Conservation (phyloP, 2,329 filamentous ascomycete species). For the Ceratocystis albifundus region DNA sequence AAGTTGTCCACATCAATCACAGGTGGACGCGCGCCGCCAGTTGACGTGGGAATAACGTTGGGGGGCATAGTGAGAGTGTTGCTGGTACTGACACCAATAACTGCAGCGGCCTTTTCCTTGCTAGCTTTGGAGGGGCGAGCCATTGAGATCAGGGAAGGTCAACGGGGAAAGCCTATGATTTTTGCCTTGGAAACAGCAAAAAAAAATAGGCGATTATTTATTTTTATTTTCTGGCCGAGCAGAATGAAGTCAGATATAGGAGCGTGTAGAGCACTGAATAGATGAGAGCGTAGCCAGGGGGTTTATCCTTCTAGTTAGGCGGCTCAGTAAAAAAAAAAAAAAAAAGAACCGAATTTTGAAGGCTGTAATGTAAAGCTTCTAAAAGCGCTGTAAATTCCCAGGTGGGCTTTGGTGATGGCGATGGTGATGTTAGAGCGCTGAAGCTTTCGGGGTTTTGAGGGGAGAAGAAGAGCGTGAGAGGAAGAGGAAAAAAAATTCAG, state of each 20-base stretch:
- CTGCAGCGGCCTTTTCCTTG: conserved; percentile 32
- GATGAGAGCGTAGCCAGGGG: no score
- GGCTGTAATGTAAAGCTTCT: not conserved
- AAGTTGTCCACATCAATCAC: conserved; percentile 63
- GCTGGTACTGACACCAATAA: conserved; percentile 21
- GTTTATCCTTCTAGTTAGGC: no score
- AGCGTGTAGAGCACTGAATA: no score
- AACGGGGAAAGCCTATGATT: not conserved
- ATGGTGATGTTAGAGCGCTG: conserved; percentile 18
- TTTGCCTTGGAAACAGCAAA: not conserved
- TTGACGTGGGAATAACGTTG: conserved; percentile 32
- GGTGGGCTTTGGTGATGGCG: not conserved
- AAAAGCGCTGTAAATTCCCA: no score
- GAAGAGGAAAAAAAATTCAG: conserved; percentile 20
- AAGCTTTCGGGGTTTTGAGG: conserved; percentile 10
- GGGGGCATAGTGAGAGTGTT: conserved; percentile 26
- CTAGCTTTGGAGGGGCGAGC: conserved; percentile 37
- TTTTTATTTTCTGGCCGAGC: no score
- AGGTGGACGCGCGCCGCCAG: conserved; percentile 13
- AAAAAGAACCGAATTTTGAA: conserved; percentile 8
- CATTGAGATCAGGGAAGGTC: conserved; percentile 29
- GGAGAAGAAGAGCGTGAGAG: conserved; percentile 17
- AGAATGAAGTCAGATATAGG: no score
- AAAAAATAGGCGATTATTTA: not conserved
- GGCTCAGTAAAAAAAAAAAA: conserved; percentile 24